Evolutionary conservation across 2,329 filamentous ascomycete genomes (phyloP), one percentile per base, ranked within the genome.

Genomic region (Dothidotthia symphoricarpi): DNA sequence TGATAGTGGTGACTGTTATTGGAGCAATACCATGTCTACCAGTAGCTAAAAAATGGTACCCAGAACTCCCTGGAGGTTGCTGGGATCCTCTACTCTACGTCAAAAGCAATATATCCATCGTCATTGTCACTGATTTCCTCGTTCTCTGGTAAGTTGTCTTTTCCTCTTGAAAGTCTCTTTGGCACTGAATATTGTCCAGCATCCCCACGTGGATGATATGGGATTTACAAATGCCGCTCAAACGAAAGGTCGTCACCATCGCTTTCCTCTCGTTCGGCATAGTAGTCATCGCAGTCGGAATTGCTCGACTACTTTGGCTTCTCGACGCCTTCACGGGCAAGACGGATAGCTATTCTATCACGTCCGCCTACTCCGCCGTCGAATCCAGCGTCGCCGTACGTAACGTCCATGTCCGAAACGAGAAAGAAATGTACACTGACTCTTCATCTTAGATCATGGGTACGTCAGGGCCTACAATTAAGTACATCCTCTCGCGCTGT

Each of bases 171-270:
- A 17, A 28, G 15, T 4, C 3, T 4, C 16, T 7, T 31, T 17
- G 15, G 15, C 10, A 14, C 24, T 3, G 10, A 25, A n/a, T n/a
- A 13, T 28, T 10, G 8, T n/a, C 9, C 28, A 45, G 41, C 5
- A 57, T 57, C 36, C 53, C 53, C 6, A 51, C 53, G 1, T 55
- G 51, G 53, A 57, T 57, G 3, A 50, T 57, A 11, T 55, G 45
- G 43, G 53, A 51, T 16, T 28, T 57, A n/a, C n/a, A n/a, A n/a
- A n/a, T n/a, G n/a, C n/a, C n/a, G n/a, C n/a, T n/a, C n/a, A n/a
- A n/a, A 11, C 7, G 47, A 52, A 26, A 56, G 9, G 49, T 48
- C n/a, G n/a, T n/a, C n/a, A n/a, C n/a, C n/a, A n/a, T n/a, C 12
- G 40, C 41, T 6, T 57, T 57, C 39, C 34, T 57, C 24, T 51